Percentiles rank a stretch among this genome's conserved stretches.
phyloP scores from a whole-genome alignment of 495 filamentous ascomycete species.

The Lentithecium fluviatile region DNA sequence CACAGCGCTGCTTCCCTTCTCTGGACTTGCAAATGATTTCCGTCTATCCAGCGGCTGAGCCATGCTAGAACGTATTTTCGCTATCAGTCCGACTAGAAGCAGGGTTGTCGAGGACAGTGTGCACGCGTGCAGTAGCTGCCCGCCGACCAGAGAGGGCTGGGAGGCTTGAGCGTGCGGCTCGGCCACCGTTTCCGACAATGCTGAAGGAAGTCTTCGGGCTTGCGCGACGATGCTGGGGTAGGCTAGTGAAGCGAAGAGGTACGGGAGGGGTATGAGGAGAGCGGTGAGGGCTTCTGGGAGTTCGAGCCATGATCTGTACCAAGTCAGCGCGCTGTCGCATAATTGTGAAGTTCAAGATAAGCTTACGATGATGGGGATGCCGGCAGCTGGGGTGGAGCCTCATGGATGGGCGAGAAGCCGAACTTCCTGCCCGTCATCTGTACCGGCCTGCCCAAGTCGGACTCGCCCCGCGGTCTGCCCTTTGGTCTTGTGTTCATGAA shows the following conservation, averaged over 20 bases:
- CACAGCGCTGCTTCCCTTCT: neutral
- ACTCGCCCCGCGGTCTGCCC: slow-evolving; percentile 40
- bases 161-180: neutral
- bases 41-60: slow-evolving; percentile 40
- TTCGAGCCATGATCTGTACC: slow-evolving; percentile 35
- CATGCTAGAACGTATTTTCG: slow-evolving; percentile 37
- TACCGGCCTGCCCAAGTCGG: slow-evolving; percentile 36
- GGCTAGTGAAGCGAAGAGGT: slow-evolving; percentile 32
- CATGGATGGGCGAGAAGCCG: slow-evolving; percentile 35
- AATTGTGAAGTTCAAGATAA: slow-evolving; percentile 9
- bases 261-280: slow-evolving; percentile 43
- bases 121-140: slow-evolving; percentile 38
- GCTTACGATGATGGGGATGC: slow-evolving; percentile 15
- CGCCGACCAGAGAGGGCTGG: neutral
- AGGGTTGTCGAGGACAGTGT: slow-evolving; percentile 46
- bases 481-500: slow-evolving; percentile 36
- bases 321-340: slow-evolving; percentile 1
- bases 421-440: slow-evolving; percentile 17
- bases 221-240: slow-evolving; percentile 23
- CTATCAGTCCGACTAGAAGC: slow-evolving; percentile 43
- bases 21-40: slow-evolving; percentile 34
- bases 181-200: slow-evolving; percentile 3
- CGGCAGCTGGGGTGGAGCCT: slow-evolving; percentile 11
- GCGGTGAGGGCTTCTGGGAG: slow-evolving; percentile 40
- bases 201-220: slow-evolving; percentile 9